Evolutionary conservation across 2,329 filamentous ascomycete species (phyloP).

Genomic region (Pseudogymnoascus sp.): DNA sequence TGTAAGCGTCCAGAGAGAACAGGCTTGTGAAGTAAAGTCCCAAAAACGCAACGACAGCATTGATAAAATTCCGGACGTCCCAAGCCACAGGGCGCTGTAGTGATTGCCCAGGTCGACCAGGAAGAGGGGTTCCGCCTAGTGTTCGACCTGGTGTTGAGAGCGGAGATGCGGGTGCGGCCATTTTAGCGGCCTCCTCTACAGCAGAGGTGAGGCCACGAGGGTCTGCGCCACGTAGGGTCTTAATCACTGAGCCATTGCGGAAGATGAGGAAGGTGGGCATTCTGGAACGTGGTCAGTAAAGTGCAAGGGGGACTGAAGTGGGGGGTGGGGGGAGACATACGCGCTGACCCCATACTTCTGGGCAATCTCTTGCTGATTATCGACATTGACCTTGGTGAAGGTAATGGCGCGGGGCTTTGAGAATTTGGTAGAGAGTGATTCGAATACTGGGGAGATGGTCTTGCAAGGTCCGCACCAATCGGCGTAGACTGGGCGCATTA

Average conservation of each 20-base stretch:
- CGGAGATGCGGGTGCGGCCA: constrained; percentile 35
- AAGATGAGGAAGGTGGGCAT: constrained; percentile 95
- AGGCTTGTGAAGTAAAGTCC: constrained; percentile 54
- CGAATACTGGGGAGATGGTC: constrained; percentile 81
- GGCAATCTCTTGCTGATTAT: constrained; percentile 69
- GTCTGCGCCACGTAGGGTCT: constrained; percentile 77
- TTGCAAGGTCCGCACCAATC: constrained; percentile 95
- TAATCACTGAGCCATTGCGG: constrained; percentile 62
- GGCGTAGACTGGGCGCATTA: constrained; percentile 63
- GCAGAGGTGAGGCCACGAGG: constrained; percentile 64
- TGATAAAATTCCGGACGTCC: constrained; percentile 38
- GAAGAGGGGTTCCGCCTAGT: constrained; percentile 39
- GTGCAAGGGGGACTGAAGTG: not conserved
- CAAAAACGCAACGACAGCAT: constrained; percentile 45
- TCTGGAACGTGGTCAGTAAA: constrained; percentile 25
- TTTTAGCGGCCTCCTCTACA: constrained; percentile 60
- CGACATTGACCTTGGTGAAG: constrained; percentile 89
- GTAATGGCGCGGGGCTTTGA: constrained; percentile 74
- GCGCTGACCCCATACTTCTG: constrained; percentile 70
- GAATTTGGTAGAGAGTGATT: constrained; percentile 70
- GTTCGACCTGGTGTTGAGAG: constrained; percentile 51
- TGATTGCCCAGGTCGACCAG: constrained; percentile 18
- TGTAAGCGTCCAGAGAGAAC: constrained; percentile 56
- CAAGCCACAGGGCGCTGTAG: constrained; percentile 19
- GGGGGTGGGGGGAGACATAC: constrained; percentile 33